Base-by-base conservation (phyloP, 2,329 filamentous ascomycete genomes). In the Stachybotrys chartarum region DNA sequence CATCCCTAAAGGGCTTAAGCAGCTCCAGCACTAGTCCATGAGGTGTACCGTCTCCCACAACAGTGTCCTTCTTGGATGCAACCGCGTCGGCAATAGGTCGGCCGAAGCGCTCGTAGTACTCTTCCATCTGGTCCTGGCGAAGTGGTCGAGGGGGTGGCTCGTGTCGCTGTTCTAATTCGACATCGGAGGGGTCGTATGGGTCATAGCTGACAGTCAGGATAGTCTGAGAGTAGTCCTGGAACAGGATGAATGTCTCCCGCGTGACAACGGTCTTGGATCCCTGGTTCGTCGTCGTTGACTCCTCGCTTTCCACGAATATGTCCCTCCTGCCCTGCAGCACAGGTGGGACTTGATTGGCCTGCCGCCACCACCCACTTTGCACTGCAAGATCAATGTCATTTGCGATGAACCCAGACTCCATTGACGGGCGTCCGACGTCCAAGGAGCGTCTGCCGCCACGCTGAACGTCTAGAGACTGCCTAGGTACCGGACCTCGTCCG, bases 181-280 rank as follows among this genome's bases (percentile, higher is more conserved):
- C 87, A 64, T 93, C 86, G 2, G 82, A 77, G 3, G 88, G 81
- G 66, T 96, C 85, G 54, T 85, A 82, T 1, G 86, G 77, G 68
- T 96, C 89, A 69, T 88, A 97, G 52, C 81, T 85, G 17, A 86
- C 88, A 0, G 87, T 91, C 64, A 99, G 82, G 60, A 95, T 80
- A 0, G 93, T 97, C 69, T 97, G 94, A 17, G 92, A 97, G 71
- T 99, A 99, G 73, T 99, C 94, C 65, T 91, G 86, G 75, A 90
- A 99, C 8, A 99, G 75, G n/a, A 97, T 78, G 63, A 88, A 94
- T 47, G 97, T 80, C 57, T 92, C 85, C 61, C 92, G 92, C 7
- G 87, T 89, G 18, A 96, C 76, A 1, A 80, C 81, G 1, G 84
- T 84, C 68, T 86, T 87, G 30, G 88, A 85, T 31, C 87, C 86